A percentile compares a stretch with the other conserved stretches of the same genome.
Conservation (phyloP, 129 eudicot species). For the Silybum marianum region DNA sequence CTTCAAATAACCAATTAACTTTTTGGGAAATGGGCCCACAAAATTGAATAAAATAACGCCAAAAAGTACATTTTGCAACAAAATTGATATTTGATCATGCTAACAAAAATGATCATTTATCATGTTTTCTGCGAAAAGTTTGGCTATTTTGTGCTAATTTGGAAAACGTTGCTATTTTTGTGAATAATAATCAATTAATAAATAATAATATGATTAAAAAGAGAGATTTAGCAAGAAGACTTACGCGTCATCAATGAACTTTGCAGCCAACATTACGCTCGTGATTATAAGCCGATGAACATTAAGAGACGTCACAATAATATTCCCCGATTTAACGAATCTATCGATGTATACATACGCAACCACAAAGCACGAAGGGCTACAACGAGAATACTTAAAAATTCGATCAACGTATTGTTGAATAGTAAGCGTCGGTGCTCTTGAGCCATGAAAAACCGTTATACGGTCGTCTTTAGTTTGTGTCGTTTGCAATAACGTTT, state of each 20-base stretch:
- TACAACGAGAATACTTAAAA: slow-evolving; percentile 71
- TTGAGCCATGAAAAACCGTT: slow-evolving; percentile 73
- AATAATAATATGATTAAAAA: neutral
- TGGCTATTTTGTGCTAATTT: too few species aligned
- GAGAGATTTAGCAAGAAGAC: slow-evolving; percentile 26
- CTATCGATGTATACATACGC: slow-evolving; percentile 71
- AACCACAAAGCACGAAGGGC: slow-evolving; percentile 78
- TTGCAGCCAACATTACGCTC: slow-evolving; percentile 74
- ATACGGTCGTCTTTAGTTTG: slow-evolving; percentile 41
- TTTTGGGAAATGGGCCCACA: too few species aligned
- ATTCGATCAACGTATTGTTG: slow-evolving; percentile 67
- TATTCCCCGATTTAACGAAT: slow-evolving; percentile 41
- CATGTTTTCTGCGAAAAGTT: too few species aligned
- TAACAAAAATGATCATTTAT: too few species aligned
- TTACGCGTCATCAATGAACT: slow-evolving; percentile 85
- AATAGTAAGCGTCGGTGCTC: slow-evolving; percentile 67
- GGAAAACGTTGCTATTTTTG: too few species aligned
- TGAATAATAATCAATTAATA: too few species aligned
- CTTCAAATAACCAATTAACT: too few species aligned
- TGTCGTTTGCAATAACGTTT: slow-evolving; percentile 44
- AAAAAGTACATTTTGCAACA: neutral
- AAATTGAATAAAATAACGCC: too few species aligned
- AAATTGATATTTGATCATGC: too few species aligned
- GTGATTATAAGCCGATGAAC: slow-evolving; percentile 81
- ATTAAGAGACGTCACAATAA: slow-evolving; percentile 56